phyloP scores from a whole-genome alignment of 495 filamentous ascomycete genomes.

The Lepraria neglecta region DNA sequence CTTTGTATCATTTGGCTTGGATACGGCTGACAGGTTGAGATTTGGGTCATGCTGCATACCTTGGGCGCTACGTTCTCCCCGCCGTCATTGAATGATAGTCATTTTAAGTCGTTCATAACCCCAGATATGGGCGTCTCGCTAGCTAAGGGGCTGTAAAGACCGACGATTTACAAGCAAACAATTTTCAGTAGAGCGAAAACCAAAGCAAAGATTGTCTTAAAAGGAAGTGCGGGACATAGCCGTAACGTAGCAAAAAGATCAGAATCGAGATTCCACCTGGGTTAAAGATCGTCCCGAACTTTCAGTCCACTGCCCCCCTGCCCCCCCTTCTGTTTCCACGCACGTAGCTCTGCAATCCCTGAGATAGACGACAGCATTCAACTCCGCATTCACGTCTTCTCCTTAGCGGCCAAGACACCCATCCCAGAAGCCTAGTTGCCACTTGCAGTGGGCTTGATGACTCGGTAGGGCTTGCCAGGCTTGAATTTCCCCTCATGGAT shows the following conservation, averaged over 20 bases:
- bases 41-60: background rate
- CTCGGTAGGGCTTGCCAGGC: conserved; percentile 11
- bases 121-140: background rate
- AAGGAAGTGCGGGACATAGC: background rate
- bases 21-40: background rate
- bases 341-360: background rate
- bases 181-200: background rate
- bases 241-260: background rate
- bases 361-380: background rate
- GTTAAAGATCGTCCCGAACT: too few species aligned
- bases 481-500: conserved; percentile 4
- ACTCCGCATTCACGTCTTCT: background rate
- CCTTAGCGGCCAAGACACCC: background rate
- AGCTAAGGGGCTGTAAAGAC: background rate
- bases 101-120: background rate
- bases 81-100: background rate
- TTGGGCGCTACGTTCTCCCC: background rate
- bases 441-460: conserved; percentile 12
- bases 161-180: background rate
- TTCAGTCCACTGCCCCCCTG: too few species aligned
- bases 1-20: background rate
- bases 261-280: background rate
- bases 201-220: background rate
- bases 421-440: background rate
- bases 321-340: background rate